Conservation (phyloP, 2,329 filamentous ascomycete species). For the Epichloe aotearoae region DNA sequence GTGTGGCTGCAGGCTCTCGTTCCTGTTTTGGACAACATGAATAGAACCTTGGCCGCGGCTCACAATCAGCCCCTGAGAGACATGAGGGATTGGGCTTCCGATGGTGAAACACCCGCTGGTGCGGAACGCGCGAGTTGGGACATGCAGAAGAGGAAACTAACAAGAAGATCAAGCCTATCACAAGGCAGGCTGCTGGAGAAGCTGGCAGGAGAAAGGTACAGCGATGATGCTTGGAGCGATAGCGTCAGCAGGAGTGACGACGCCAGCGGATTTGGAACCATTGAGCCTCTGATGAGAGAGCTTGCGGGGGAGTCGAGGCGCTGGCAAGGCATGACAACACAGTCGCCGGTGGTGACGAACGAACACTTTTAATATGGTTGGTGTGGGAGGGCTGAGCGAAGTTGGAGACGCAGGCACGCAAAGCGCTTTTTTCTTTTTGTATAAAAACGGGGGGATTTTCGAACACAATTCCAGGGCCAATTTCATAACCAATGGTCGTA, state of each 20-base stretch:
- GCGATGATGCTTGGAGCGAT: conserved; percentile 13
- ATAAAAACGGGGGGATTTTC: no score
- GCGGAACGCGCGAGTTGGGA: conserved; percentile 4
- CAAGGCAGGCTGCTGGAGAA: conserved; percentile 18
- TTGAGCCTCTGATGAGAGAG: conserved; percentile 33
- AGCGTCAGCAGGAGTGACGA: conserved; percentile 16
- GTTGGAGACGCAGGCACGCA: no score
- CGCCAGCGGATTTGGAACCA: conserved; percentile 23
- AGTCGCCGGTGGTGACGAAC: conserved; percentile 1
- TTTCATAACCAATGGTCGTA: no score
- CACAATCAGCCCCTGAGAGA: conserved; percentile 8
- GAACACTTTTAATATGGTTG: background rate
- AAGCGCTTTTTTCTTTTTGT: background rate
- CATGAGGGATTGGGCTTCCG: conserved; percentile 18
- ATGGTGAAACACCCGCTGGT: conserved; percentile 15
- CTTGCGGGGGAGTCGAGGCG: conserved; percentile 19
- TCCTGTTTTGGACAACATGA: conserved; percentile 31
- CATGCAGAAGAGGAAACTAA: conserved; percentile 9
- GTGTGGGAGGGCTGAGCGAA: background rate
- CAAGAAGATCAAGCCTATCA: conserved; percentile 14
- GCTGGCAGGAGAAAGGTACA: conserved; percentile 7
- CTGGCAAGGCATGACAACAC: conserved; percentile 8
- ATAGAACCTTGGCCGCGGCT: conserved; percentile 19
- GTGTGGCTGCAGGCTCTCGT: conserved; percentile 30
- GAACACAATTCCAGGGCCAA: no score